Evolutionary conservation across 495 filamentous ascomycete genomes (phyloP).

Genomic region (Hypoxylon crocopeplum): DNA sequence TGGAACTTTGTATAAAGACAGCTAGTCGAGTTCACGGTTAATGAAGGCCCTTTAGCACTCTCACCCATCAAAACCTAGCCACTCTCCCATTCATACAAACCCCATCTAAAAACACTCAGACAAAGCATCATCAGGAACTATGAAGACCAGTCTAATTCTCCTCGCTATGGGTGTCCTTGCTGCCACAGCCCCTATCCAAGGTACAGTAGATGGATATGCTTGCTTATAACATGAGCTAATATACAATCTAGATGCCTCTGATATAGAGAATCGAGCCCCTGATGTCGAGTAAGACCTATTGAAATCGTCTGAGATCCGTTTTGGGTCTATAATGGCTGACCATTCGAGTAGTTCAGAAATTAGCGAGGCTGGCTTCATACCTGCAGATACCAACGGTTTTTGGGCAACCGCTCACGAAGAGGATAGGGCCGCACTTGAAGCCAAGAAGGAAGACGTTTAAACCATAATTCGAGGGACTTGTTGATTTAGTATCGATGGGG

Average conservation of each 20-base stretch:
- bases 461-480: too few relatives aligned
- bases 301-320: not conserved
- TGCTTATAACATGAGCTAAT: not conserved
- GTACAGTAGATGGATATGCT: not conserved
- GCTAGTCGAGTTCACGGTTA: too few relatives aligned
- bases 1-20: too few relatives aligned
- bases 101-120: too few relatives aligned
- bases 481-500: too few relatives aligned
- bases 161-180: not conserved
- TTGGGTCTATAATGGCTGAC: not conserved
- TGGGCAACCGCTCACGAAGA: too few relatives aligned
- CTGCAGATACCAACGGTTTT: not conserved
- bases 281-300: not conserved
- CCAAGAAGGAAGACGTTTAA: too few relatives aligned
- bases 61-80: too few relatives aligned
- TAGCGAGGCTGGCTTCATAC: not conserved
- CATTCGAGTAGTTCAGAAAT: not conserved
- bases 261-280: not conserved
- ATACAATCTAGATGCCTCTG: not conserved
- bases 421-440: too few relatives aligned
- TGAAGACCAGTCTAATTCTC: not conserved
- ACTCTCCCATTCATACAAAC: too few relatives aligned
- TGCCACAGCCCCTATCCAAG: not conserved
- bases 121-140: too few relatives aligned
- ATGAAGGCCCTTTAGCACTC: too few relatives aligned